A percentile compares a stretch with the other conserved stretches of the same genome.
These are phyloP conservation scores for Hordeum marinum DNA, from an alignment of 176 grass and related monocot species.

Conservation along the genomic window DNA sequence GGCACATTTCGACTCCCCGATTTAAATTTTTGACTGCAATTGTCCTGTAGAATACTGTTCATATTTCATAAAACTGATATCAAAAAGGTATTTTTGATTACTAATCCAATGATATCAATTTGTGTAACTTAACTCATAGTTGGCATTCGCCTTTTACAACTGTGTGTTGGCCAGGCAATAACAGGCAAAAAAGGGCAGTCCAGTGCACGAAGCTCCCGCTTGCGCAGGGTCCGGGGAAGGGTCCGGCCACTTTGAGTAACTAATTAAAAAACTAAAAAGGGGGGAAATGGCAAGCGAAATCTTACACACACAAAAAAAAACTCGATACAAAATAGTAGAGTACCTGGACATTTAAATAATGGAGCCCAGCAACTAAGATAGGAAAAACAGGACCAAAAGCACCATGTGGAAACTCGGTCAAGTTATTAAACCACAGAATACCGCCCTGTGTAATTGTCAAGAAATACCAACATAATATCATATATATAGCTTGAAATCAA, in stretches of 20 bases:
- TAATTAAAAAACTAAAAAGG: not conserved
- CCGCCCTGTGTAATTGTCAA: conserved; percentile 57
- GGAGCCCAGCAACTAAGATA: conserved; percentile 71
- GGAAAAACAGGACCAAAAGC: conserved; percentile 67
- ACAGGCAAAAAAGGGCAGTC: too few species aligned
- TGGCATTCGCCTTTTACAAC: too few species aligned
- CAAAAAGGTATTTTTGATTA: not conserved
- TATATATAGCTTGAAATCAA: conserved; percentile 1
- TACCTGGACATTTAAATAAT: conserved; percentile 97
- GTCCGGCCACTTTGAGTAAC: too few species aligned
- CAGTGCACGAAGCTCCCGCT: too few species aligned
- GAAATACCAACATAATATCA: conserved; percentile 13
- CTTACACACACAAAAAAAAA: not conserved
- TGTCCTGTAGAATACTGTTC: not conserved
- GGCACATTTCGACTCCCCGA: not conserved
- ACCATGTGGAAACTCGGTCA: conserved; percentile 68
- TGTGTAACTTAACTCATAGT: not conserved
- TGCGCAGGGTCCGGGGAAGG: too few species aligned
- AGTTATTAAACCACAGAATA: conserved; percentile 76
- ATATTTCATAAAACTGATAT: not conserved
- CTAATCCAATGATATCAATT: not conserved
- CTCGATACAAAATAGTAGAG: not conserved
- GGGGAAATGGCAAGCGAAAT: not conserved
- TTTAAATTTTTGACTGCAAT: not conserved
- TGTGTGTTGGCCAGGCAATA: not conserved